Conservation (phyloP, 2,329 filamentous ascomycete genomes). For the Ceratocystis lukuohia region DNA sequence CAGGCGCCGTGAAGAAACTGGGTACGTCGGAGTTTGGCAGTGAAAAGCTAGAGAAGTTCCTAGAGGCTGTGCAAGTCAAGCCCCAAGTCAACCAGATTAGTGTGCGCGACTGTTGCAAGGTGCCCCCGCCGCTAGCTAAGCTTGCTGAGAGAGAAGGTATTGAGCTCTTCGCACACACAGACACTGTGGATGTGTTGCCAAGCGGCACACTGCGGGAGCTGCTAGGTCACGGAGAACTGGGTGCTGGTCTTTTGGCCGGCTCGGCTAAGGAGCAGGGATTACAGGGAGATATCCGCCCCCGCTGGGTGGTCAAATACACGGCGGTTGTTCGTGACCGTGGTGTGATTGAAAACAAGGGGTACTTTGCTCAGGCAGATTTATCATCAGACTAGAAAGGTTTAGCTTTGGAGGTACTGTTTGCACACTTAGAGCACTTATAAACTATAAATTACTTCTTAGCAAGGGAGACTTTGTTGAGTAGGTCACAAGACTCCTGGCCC, state of each 20-base stretch:
- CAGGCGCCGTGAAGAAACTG: conserved; percentile 59
- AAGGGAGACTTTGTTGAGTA: not conserved
- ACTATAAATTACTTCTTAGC: not conserved
- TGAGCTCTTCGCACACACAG: conserved; percentile 83
- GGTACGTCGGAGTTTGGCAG: conserved; percentile 87
- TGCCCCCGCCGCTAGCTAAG: conserved; percentile 71
- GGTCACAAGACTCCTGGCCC: not conserved
- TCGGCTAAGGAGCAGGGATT: conserved; percentile 43
- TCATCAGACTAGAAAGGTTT: conserved; percentile 27
- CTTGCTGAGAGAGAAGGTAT: conserved; percentile 75
- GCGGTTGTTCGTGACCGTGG: conserved; percentile 87
- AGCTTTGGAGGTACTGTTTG: not conserved
- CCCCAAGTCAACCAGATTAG: conserved; percentile 94
- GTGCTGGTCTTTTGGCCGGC: conserved; percentile 56
- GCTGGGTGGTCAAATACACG: conserved; percentile 96
- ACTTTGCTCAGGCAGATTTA: conserved; percentile 77
- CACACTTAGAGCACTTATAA: not conserved
- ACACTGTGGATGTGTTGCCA: conserved; percentile 84
- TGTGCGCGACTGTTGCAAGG: conserved; percentile 86
- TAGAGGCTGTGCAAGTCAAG: conserved; percentile 54
- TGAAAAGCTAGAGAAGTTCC: conserved; percentile 64
- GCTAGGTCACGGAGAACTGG: conserved; percentile 55
- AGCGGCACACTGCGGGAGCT: conserved; percentile 73
- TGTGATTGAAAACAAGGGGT: conserved; percentile 96
- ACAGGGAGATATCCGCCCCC: conserved; percentile 64